Conservation (phyloP, 306 rosid species). For the Corylus avellana region DNA sequence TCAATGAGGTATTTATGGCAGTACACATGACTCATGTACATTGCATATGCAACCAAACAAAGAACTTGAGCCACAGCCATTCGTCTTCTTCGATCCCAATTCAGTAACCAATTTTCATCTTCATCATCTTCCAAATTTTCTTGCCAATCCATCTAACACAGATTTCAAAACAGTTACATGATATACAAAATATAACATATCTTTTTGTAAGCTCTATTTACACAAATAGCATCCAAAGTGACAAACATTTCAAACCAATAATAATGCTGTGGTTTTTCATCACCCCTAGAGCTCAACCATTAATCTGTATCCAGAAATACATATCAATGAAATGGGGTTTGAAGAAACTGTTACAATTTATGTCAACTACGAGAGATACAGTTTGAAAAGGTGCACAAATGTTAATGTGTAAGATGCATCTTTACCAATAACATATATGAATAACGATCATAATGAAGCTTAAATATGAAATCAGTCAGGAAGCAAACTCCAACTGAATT, state of each 20-base stretch:
- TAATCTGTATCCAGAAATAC: background rate
- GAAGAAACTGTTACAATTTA: background rate
- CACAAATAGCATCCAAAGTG: background rate
- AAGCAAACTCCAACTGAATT: slow-evolving; percentile 1
- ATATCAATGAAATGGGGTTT: background rate
- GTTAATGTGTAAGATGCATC: background rate
- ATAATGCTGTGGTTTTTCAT: background rate
- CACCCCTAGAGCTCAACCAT: slow-evolving; percentile 2
- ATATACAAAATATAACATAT: too few species aligned
- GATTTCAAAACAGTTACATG: too few species aligned
- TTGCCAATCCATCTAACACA: background rate
- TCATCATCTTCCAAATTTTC: background rate
- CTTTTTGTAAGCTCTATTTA: background rate
- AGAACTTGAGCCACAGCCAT: slow-evolving; percentile 25
- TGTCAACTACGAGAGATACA: background rate
- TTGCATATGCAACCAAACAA: slow-evolving; percentile 15
- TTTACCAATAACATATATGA: background rate
- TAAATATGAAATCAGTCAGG: background rate
- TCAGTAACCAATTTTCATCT: background rate
- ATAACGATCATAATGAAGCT: background rate
- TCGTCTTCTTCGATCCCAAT: slow-evolving; percentile 19
- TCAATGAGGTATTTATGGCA: background rate
- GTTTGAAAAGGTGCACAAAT: background rate
- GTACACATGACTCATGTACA: background rate
- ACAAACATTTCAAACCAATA: background rate